A percentile compares a stretch with the other conserved stretches of the same genome.
Conservation (phyloP, 345 rosid genomes). For the Eutrema heterophyllum region DNA sequence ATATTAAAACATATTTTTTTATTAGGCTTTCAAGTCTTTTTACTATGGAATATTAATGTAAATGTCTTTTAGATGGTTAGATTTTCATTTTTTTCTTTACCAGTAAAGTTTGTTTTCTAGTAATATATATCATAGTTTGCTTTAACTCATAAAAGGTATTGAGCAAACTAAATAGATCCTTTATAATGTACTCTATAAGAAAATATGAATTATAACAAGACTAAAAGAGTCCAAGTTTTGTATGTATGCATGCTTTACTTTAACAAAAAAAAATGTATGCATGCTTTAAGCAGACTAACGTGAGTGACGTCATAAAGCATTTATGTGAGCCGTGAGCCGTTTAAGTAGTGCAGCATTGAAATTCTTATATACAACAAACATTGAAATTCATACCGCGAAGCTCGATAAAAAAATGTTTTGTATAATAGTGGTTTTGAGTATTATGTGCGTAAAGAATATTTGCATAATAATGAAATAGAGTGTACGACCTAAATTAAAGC, state of each 20-base stretch:
- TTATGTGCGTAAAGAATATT: conserved; percentile 21
- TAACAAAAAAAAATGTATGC: too few relatives aligned
- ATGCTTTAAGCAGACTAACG: background rate
- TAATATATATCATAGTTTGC: background rate
- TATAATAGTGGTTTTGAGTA: conserved; percentile 21
- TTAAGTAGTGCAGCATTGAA: background rate
- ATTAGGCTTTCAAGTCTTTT: background rate
- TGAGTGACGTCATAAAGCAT: background rate
- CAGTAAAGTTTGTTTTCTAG: background rate
- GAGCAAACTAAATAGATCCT: background rate
- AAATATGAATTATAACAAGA: background rate
- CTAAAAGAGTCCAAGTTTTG: background rate
- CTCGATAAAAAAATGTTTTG: conserved; percentile 20
- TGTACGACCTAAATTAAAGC: conserved; percentile 9
- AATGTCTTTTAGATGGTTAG: background rate
- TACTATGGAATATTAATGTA: background rate
- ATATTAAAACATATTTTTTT: background rate
- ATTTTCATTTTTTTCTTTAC: background rate
- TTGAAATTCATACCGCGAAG: conserved; percentile 19
- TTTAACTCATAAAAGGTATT: background rate
- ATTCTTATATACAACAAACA: background rate
- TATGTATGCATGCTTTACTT: background rate
- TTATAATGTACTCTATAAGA: background rate
- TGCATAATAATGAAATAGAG: conserved; percentile 6
- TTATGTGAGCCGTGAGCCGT: conserved; percentile 4